A percentile compares a stretch with the other conserved stretches of the same genome.
Evolutionary conservation across 176 grass and related monocot genomes (phyloP).

Genomic region (sorghum (Sorghum bicolor)): DNA sequence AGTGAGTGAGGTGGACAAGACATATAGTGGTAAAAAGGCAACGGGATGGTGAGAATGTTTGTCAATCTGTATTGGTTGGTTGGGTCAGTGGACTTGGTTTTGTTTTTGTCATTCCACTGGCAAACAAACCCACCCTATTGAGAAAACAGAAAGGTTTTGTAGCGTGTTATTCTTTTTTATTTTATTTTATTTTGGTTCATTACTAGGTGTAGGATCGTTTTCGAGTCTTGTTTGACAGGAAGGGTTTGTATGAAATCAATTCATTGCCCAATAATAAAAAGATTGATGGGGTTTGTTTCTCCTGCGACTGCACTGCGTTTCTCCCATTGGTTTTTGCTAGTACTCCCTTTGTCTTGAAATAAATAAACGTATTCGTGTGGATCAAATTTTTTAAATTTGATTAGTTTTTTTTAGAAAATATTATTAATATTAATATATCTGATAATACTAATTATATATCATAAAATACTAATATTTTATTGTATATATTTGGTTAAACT

Average conservation of each 20-base stretch:
- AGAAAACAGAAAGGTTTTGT: conserved; percentile 33
- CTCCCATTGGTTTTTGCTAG: too few species aligned
- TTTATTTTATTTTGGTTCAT: background rate
- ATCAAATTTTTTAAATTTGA: too few species aligned
- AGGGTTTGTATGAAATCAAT: conserved; percentile 31
- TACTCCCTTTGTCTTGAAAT: too few species aligned
- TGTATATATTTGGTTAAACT: too few species aligned
- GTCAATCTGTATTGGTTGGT: conserved; percentile 24
- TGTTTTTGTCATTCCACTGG: conserved; percentile 41
- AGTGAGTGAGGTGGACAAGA: background rate
- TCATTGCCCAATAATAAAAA: conserved; percentile 34
- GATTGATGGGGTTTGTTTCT: too few species aligned
- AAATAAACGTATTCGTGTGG: too few species aligned
- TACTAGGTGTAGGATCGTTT: conserved; percentile 23
- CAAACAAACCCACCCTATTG: background rate
- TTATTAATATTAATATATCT: too few species aligned
- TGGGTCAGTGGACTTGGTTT: conserved; percentile 49
- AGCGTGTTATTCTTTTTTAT: conserved; percentile 7
- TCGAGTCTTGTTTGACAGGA: background rate
- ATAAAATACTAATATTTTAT: too few species aligned
- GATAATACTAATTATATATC: too few species aligned
- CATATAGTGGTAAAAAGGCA: background rate
- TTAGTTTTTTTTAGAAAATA: too few species aligned
- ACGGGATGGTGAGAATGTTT: background rate
- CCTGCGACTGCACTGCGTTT: background rate